Evolutionary conservation across 257 asterid species (phyloP), one percentile per base, ranked within the genome.

Genomic region (Solanum ossicruentum): DNA sequence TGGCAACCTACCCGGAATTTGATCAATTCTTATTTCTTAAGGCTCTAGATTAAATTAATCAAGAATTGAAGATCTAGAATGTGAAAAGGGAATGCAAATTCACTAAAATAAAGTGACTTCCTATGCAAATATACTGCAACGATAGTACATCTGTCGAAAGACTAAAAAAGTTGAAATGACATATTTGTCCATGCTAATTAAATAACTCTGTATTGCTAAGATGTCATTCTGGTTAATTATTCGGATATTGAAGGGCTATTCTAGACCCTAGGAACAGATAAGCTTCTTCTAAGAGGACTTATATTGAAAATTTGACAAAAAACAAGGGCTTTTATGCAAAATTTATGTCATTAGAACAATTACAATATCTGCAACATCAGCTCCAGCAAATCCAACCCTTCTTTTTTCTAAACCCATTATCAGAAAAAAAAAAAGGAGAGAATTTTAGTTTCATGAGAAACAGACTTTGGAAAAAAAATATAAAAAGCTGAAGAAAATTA

Each of bases 321-420:
- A 80, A 3, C 0, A 43, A 78, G 89, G 88, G 70, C 83, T 80
- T 43, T 20, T 3, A 0, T 6, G 83, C 69, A 83, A 88, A 79
- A 17, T 71, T 60, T 17, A 23, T 15, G 65, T 13, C 70, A 52
- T 43, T 43, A 45, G 57, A 67, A 58, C 84, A 45, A 84, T 80
- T 36, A 67, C 60, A 89, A 90, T 89, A 89, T 91, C 93, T 91
- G 88, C 90, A 80, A 86, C 92, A 88, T 87, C 90, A 88, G 83
- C 88, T 85, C 87, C 87, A 80, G 47, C 82, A 77, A 77, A 77
- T 77, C 63, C 63, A 77, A 87, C 85, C 87, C 89, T 60, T 45
- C 39, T 45, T 49, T 32, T 36, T 65, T 52, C 36, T 75, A 49
- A 75, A 75, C 13, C 60, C 60, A 75, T 73, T 66, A 36, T 65